phyloP scores from a whole-genome alignment of 2,329 filamentous ascomycete species.

The Aspergillus brasiliensis region DNA sequence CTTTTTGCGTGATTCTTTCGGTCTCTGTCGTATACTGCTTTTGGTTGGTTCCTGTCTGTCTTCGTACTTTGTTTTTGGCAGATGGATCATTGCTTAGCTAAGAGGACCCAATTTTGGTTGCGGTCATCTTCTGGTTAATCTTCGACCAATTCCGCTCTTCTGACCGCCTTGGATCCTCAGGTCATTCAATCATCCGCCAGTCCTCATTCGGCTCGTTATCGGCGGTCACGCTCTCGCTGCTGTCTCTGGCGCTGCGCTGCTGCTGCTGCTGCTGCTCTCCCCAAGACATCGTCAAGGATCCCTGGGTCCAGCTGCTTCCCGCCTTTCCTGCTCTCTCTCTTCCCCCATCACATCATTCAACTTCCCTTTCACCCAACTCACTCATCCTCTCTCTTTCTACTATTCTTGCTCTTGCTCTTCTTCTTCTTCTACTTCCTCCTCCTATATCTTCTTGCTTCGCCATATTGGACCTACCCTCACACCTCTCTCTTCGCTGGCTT shows the following conservation, averaged over 20 bases:
- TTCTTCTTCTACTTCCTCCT: slow-evolving; percentile 2
- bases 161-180: slow-evolving; percentile 31
- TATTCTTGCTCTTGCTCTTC: slow-evolving; percentile 5
- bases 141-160: slow-evolving; percentile 29
- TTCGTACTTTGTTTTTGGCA: no score
- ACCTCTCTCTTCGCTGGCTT: slow-evolving; percentile 4
- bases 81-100: not conserved
- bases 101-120: not conserved
- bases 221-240: slow-evolving; percentile 29
- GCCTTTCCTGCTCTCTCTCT: slow-evolving; percentile 15
- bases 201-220: slow-evolving; percentile 28
- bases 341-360: slow-evolving; percentile 32
- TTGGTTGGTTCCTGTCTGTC: no score
- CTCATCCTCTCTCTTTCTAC: slow-evolving; percentile 16
- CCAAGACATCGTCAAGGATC: slow-evolving; percentile 22
- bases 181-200: not conserved
- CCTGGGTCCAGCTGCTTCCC: slow-evolving; percentile 30
- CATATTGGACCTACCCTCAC: not conserved
- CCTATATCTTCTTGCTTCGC: not conserved
- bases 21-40: not conserved
- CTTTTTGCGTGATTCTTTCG: not conserved
- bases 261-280: no score
- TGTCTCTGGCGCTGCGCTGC: not conserved
- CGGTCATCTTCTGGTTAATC: not conserved
- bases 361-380: slow-evolving; percentile 13